These are phyloP conservation scores for Dillenia turbinata DNA, from an alignment of 164 flowering plant species.

Conservation along the genomic window DNA sequence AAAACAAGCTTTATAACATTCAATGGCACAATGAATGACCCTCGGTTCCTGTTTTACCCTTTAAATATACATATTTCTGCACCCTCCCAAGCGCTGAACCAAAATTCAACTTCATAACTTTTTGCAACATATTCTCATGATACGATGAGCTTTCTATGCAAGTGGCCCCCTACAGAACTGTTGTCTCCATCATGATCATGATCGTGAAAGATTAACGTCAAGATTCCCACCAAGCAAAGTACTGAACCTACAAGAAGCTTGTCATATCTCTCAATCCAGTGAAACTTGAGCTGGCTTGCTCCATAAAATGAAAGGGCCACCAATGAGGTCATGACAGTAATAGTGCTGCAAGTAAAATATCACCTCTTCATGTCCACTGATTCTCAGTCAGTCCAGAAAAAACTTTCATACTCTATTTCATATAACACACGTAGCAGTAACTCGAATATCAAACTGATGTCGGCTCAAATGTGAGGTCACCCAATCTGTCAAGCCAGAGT, in stretches of 20 bases:
- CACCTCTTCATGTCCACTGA: neutral
- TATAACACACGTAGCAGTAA: too few relatives aligned
- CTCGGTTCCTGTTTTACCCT: too few relatives aligned
- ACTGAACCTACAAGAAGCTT: slow-evolving; percentile 96
- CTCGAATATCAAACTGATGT: too few relatives aligned
- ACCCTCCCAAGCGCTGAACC: neutral
- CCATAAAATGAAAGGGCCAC: slow-evolving; percentile 98
- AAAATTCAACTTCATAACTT: neutral
- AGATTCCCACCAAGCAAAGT: slow-evolving; percentile 80
- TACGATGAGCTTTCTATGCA: slow-evolving; percentile 55
- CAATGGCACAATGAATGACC: too few relatives aligned
- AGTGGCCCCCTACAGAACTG: slow-evolving; percentile 26
- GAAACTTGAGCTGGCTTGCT: slow-evolving; percentile 96
- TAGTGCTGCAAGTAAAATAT: slow-evolving; percentile 58
- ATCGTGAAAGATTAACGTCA: slow-evolving; percentile 84
- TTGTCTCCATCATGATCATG: slow-evolving; percentile 40
- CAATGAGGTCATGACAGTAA: slow-evolving; percentile 90
- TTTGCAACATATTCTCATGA: slow-evolving; percentile 10
- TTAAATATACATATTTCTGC: too few relatives aligned
- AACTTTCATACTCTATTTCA: too few relatives aligned
- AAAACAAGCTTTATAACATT: too few relatives aligned
- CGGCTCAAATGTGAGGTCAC: too few relatives aligned
- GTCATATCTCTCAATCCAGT: slow-evolving; percentile 95
- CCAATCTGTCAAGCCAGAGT: too few relatives aligned
- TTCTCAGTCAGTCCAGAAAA: too few relatives aligned